Base-by-base conservation (phyloP, 2,329 filamentous ascomycete species). In the Claviceps sp. region DNA sequence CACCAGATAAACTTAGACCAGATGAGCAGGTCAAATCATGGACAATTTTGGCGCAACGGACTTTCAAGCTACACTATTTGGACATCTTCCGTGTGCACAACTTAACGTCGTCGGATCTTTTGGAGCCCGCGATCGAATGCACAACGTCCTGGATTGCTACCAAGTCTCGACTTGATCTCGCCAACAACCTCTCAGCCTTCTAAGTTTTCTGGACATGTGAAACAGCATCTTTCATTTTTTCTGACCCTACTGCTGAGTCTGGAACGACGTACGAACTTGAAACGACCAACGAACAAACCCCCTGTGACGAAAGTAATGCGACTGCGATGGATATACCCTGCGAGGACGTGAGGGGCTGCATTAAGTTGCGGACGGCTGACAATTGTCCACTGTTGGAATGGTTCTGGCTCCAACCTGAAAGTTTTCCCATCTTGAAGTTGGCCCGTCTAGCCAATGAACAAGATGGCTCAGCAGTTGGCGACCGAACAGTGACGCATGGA, bases 321-420 rank as follows among this genome's bases (percentile, higher is more conserved):
- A 64, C 64, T 65, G 65, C 65, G 66, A 68, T 66, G 66, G 66
- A 68, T 68, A 68, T 68, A 68, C 66, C 66, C 65, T 63, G 62
- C 60, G 65, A 67, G 62, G 63, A 64, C 65, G 60, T 64, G 64
- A 63, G 65, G 66, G 48, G 58, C 55, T 58, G 59, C 65, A 64
- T 63, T 62, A 64, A 65, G 64, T 61, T 65, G 59, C 58, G 58
- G 46, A 51, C 45, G 49, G 52, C 52, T 30, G 26, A 49, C 51
- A 39, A 30, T n/a, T 39, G 52, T 37, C n/a, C 19, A 40, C n/a
- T 47, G 48, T 44, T 38, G 30, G 19, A 40, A n/a, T 14, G 34
- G 5, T 37, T 6, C 34, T 34, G 30, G 30, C 17, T 19, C 11
- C 34, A 3, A 14, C 3, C 26, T 41, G 22, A 30, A 22, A 5